A percentile compares a stretch with the other conserved stretches of the same genome.
Evolutionary conservation across 768 basidiomycete genomes (phyloP).

Genomic region (Xerocomus potaroensis): DNA sequence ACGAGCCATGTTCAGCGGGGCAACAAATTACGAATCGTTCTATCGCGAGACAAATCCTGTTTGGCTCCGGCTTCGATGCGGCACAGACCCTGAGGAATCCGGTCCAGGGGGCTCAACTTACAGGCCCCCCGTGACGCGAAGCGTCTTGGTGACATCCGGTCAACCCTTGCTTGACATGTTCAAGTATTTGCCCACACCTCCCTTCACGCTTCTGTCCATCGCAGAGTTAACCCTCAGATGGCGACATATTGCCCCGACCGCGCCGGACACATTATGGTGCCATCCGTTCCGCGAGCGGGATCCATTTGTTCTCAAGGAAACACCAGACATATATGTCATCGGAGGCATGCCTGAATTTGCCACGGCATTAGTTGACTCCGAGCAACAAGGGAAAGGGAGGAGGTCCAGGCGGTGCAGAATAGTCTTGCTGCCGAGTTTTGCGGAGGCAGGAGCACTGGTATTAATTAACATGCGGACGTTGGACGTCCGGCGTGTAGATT

Average conservation of each 20-base stretch:
- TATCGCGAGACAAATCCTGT: slow-evolving; percentile 84
- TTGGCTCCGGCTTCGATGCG: slow-evolving; percentile 66
- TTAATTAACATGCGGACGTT: slow-evolving; percentile 77
- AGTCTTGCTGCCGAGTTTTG: slow-evolving; percentile 78
- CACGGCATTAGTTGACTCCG: slow-evolving; percentile 57
- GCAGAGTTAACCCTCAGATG: slow-evolving; percentile 80
- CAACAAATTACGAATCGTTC: slow-evolving; percentile 57
- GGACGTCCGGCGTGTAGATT: slow-evolving; percentile 59
- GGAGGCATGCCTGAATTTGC: slow-evolving; percentile 85
- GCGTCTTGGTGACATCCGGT: slow-evolving; percentile 81
- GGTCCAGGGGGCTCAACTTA: slow-evolving; percentile 1
- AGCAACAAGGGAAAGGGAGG: slow-evolving; percentile 29
- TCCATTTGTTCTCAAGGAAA: slow-evolving; percentile 83
- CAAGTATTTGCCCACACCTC: slow-evolving; percentile 79
- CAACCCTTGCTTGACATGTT: slow-evolving; percentile 94
- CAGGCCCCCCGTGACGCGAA: slow-evolving; percentile 37
- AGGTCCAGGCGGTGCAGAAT: slow-evolving; percentile 53
- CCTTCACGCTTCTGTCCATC: slow-evolving; percentile 67
- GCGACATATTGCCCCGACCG: slow-evolving; percentile 98
- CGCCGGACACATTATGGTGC: slow-evolving; percentile 98
- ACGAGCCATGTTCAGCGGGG: slow-evolving; percentile 78
- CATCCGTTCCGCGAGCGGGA: slow-evolving; percentile 87
- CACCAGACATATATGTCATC: slow-evolving; percentile 89
- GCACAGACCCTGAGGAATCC: slow-evolving; percentile 29
- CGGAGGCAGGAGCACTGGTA: slow-evolving; percentile 71